A percentile compares a stretch with the other conserved stretches of the same genome.
phyloP scores from a whole-genome alignment of 371 early-diverging fungal species.

The Syncephalis fuscata region DNA sequence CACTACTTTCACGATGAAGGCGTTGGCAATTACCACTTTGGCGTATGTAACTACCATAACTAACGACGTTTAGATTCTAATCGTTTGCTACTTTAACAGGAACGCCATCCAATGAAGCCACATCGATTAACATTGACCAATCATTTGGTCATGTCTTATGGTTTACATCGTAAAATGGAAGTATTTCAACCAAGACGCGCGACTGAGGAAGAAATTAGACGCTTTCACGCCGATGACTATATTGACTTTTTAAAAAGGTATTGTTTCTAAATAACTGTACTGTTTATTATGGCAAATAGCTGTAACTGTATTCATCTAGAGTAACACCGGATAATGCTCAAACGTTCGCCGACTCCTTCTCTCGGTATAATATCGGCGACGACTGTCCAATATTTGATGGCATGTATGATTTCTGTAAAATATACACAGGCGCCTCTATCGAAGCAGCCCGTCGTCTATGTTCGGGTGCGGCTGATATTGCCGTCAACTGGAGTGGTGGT shows the following conservation, averaged over 20 bases:
- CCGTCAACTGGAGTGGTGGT: slow-evolving; percentile 93
- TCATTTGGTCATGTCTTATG: slow-evolving; percentile 75
- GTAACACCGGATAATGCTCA: slow-evolving; percentile 83
- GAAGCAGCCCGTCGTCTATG: slow-evolving; percentile 71
- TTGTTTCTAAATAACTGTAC: background rate
- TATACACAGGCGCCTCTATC: slow-evolving; percentile 75
- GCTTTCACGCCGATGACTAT: slow-evolving; percentile 96
- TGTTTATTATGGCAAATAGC: background rate
- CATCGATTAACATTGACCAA: slow-evolving; percentile 84
- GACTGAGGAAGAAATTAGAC: slow-evolving; percentile 86
- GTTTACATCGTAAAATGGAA: slow-evolving; percentile 73
- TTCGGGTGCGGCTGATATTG: slow-evolving; percentile 59
- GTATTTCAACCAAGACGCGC: slow-evolving; percentile 82
- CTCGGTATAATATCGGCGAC: slow-evolving; percentile 79
- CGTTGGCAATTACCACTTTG: slow-evolving; percentile 82
- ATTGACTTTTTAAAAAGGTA: slow-evolving; percentile 91
- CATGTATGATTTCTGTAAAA: slow-evolving; percentile 88
- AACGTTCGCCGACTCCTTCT: slow-evolving; percentile 39
- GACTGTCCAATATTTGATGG: slow-evolving; percentile 98
- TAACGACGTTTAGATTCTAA: background rate
- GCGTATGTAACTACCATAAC: slow-evolving; percentile 23
- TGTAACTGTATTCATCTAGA: slow-evolving; percentile 16
- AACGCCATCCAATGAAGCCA: slow-evolving; percentile 94
- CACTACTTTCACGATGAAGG: slow-evolving; percentile 79
- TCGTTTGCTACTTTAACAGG: slow-evolving; percentile 13